These are phyloP conservation scores for Claviceps cyperi DNA, from an alignment of 2,329 filamentous ascomycete species.

Conservation along the genomic window DNA sequence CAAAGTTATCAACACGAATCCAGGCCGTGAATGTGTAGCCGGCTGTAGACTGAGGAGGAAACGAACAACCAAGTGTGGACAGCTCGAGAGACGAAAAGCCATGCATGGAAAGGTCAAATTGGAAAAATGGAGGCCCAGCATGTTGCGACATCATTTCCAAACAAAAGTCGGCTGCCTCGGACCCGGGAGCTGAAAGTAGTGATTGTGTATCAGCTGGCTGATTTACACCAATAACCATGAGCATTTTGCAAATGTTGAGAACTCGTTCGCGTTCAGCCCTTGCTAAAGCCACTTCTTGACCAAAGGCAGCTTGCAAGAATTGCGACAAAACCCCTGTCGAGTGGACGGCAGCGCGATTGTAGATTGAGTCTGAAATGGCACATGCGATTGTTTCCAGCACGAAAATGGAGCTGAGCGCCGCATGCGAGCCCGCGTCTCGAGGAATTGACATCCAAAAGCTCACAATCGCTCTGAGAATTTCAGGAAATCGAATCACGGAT, in stretches of 20 bases:
- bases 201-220: constrained; percentile 71
- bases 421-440: constrained; percentile 25
- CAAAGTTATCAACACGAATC: constrained; percentile 79
- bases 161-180: constrained; percentile 50
- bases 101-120: constrained; percentile 81
- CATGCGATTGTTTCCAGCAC: constrained; percentile 50
- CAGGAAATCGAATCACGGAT: constrained; percentile 42
- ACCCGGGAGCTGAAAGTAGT: constrained; percentile 41
- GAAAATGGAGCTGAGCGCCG: constrained; percentile 43
- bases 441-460: constrained; percentile 51
- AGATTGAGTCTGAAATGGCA: constrained; percentile 45
- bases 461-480: constrained; percentile 47
- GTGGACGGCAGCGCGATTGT: constrained; percentile 59
- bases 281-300: constrained; percentile 33
- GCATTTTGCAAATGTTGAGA: constrained; percentile 49
- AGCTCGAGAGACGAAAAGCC: constrained; percentile 87
- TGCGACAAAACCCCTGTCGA: constrained; percentile 55
- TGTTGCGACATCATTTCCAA: constrained; percentile 61
- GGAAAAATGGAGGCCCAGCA: constrained; percentile 68
- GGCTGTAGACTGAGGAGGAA: constrained; percentile 63
- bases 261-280: constrained; percentile 43
- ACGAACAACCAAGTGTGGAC: constrained; percentile 67
- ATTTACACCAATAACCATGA: constrained; percentile 65
- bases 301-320: constrained; percentile 49
- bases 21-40: constrained; percentile 88